Percentiles rank a stretch among this genome's conserved stretches.
Conservation (phyloP, 2,329 filamentous ascomycete species). For the Colletotrichum sp. region DNA sequence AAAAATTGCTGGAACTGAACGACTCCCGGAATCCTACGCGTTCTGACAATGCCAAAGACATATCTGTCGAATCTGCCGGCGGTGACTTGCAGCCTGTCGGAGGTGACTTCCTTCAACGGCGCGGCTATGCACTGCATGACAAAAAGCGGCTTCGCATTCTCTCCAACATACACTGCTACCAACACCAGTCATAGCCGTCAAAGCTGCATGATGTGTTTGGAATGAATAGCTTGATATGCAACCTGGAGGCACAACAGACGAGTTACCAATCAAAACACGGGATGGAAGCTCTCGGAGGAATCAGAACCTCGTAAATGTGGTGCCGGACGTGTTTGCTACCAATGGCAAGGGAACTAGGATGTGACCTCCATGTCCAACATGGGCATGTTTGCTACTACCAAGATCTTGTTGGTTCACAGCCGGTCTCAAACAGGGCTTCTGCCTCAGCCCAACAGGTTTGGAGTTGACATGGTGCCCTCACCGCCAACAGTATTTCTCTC, state of each 20-base stretch:
- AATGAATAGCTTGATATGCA: neutral
- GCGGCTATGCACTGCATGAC: neutral
- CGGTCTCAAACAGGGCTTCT: neutral
- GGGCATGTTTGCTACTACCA: neutral
- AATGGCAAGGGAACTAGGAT: fast-evolving
- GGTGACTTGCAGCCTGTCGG: neutral
- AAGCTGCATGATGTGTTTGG: neutral
- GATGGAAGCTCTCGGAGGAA: neutral
- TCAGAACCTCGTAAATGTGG: neutral
- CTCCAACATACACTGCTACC: neutral
- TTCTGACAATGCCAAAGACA: neutral
- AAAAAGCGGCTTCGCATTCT: neutral
- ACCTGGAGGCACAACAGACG: neutral
- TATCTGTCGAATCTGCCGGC: neutral
- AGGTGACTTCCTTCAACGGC: neutral
- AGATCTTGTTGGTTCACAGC: neutral
- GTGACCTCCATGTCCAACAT: neutral
- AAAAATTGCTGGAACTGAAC: neutral
- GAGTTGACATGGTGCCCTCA: neutral
- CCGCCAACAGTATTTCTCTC: neutral
- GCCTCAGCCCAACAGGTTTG: neutral
- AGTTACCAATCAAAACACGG: neutral
- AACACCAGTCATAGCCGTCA: neutral
- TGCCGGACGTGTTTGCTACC: neutral
- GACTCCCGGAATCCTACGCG: neutral